Evolutionary conservation across 169 alveolate genomes (phyloP), one percentile per base, ranked within the genome.

Genomic region (Besnoitia besnoiti): DNA sequence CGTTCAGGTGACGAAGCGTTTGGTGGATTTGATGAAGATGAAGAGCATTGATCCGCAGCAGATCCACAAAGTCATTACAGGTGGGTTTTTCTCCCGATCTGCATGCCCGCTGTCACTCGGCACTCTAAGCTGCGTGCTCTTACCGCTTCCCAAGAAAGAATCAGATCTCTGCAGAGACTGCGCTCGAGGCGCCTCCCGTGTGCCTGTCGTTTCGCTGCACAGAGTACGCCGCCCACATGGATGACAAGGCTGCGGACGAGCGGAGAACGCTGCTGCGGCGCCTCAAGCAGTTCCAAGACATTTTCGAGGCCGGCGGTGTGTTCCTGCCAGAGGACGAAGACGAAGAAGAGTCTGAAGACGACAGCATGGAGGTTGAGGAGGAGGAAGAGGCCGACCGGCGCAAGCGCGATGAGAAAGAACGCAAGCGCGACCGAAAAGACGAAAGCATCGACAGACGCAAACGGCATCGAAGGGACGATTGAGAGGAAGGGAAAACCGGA

Each of bases 11-110:
- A 51, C 75, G 33, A 59, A 33, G 55, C 80, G 91, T 37, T 24
- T 85, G 91, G 37, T 85, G 84, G 91, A 55, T 61, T 27, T 85
- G 44, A n/a, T 85, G 61, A 24, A 37, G 30, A 59, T 85, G 84
- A 85, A 59, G 61, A 59, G 61, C 61, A 85, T 85, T 10, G 91
- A 55, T 59, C 2, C 37, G 49, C 5, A 3, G 46, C 47, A 85
- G 33, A 37, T 85, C 1, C 55, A 59, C 2, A 50, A 62, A 4
- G 91, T 85, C 12, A 47, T 85, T n/a, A 37, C 59, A 49, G 90
- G 90, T 51, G 35, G 1, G 90, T 2, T 5, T 35, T 39, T 21
- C 55, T 67, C 12, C 12, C n/a, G 12, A 10, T 67, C 44, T n/a
- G 44, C 12, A 67, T n/a, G 67, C 27, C 7, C 39, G 10, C 49